Evolutionary conservation across 768 basidiomycete species (phyloP), one percentile per base, ranked within the genome.

Genomic region (Kwoniella shandongensis): DNA sequence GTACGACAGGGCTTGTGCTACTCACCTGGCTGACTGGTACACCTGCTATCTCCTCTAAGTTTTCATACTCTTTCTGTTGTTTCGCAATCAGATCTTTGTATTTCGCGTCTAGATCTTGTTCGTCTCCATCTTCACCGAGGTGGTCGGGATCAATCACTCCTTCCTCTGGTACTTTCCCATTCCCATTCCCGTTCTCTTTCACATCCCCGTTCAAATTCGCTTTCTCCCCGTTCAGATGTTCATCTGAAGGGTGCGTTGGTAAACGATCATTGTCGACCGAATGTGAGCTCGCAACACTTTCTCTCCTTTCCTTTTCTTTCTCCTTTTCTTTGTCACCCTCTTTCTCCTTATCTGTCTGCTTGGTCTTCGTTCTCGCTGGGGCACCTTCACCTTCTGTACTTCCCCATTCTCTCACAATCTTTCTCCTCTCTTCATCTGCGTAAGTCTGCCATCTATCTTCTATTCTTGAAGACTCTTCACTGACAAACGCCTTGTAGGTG

Each of bases 11-110:
- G 32, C 32, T 6, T 6, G 6, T 30, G 20, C 23, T 20, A 61
- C 72, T 62, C 45, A 74, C 75, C 63, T 74, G 75, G 32, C 62
- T 61, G 15, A 76, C 75, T 3, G 75, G 70, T 3, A 76, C 70
- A 5, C 75, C 75, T 20, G 51, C 32, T 3, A 76, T 65, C 23
- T 59, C 15, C 42, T 76, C 75, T 27, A 67, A 53, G 59, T 74
- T 57, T 45, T 74, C 72, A 51, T 72, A 59, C 26, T 71, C 72
- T 38, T 62, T 66, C 50, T 61, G 61, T 7, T 38, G 52, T 36
- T 65, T 62, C n/a, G 57, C 50, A 8, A 69, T 62, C 12, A 69
- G 12, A 27, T 64, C 64, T 38, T 59, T 60, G 44, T 70, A 70
- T 30, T 39, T 53, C n/a, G 25, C 41, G 18, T 67, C 66, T 4